Percentiles rank a stretch among this genome's conserved stretches.
These are phyloP conservation scores for Fusarium citri DNA, from an alignment of 2,329 filamentous ascomycete genomes.

Conservation along the genomic window DNA sequence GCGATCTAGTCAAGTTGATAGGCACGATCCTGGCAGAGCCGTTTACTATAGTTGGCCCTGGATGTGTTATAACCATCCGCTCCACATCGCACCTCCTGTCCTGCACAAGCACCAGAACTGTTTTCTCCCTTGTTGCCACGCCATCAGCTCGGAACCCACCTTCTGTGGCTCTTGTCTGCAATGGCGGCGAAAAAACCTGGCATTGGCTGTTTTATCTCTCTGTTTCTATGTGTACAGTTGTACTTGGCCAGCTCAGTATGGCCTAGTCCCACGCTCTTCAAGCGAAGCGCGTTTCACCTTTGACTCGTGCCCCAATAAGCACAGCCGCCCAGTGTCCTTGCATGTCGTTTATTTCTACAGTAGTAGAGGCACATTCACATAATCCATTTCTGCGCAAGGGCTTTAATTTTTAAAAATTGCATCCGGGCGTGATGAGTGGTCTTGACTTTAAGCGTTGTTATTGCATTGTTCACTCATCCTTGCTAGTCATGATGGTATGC, in stretches of 20 bases:
- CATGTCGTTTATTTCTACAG: slow-evolving; percentile 36
- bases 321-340: slow-evolving; percentile 33
- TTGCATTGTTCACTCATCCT: slow-evolving; percentile 39
- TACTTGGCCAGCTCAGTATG: slow-evolving; percentile 43
- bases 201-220: slow-evolving; percentile 30
- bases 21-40: slow-evolving; percentile 40
- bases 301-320: slow-evolving; percentile 43
- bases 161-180: slow-evolving; percentile 29
- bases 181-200: slow-evolving; percentile 35
- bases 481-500: slow-evolving; percentile 39
- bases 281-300: slow-evolving; percentile 47
- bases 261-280: slow-evolving; percentile 41
- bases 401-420: slow-evolving; percentile 41
- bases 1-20: slow-evolving; percentile 44
- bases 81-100: slow-evolving; percentile 41
- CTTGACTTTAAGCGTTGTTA: slow-evolving; percentile 33
- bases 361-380: slow-evolving; percentile 24
- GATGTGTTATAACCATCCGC: slow-evolving; percentile 47
- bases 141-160: slow-evolving; percentile 41
- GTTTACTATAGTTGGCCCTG: slow-evolving; percentile 49
- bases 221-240: slow-evolving; percentile 19
- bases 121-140: slow-evolving; percentile 43
- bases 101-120: slow-evolving; percentile 43
- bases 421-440: slow-evolving; percentile 36
- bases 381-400: slow-evolving; percentile 39